phyloP scores from a whole-genome alignment of 345 rosid genomes.

The Eucalyptus grandis region DNA sequence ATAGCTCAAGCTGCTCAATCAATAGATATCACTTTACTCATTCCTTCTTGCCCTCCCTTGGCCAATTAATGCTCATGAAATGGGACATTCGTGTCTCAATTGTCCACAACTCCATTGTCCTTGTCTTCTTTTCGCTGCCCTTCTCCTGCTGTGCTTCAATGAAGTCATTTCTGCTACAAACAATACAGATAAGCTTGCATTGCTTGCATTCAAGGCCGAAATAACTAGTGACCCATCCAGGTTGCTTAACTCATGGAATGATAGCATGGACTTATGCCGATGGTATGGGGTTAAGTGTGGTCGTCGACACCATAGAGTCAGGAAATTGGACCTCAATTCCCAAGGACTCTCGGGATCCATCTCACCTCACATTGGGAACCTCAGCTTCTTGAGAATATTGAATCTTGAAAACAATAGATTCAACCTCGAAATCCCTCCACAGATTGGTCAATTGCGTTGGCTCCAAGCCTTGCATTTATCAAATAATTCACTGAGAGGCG shows the following conservation, averaged over 20 bases:
- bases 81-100: neutral
- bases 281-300: neutral
- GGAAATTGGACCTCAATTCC: neutral
- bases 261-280: neutral
- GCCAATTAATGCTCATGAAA: neutral
- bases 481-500: accelerated
- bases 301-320: neutral
- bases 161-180: neutral
- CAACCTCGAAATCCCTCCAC: neutral
- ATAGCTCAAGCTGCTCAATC: neutral
- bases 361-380: neutral
- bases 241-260: neutral
- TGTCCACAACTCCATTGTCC: neutral
- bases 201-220: neutral
- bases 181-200: neutral
- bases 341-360: neutral
- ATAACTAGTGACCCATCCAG: neutral
- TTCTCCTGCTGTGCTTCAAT: accelerated
- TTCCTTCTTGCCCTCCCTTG: neutral
- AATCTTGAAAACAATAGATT: neutral
- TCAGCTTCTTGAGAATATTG: neutral
- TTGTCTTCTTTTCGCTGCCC: neutral
- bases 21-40: neutral
- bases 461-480: neutral
- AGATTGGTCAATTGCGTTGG: neutral